Evolutionary conservation across 1,139 yeast species (phyloP).

Genomic region (Candida freyschussii): DNA sequence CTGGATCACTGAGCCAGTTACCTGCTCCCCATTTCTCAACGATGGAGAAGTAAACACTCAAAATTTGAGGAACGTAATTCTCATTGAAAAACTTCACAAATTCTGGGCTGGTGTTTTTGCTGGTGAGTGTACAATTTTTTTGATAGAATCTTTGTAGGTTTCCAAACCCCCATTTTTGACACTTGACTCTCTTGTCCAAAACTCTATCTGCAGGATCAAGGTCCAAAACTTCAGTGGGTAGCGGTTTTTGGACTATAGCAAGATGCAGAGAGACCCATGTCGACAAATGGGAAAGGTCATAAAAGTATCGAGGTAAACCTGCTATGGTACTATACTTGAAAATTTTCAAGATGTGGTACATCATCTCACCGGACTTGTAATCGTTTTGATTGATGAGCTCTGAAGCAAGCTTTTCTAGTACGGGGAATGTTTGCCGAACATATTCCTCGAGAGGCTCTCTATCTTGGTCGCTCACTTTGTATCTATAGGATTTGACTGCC

Average conservation of each 20-base stretch:
- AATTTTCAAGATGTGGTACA: slow-evolving; percentile 57
- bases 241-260: slow-evolving; percentile 49
- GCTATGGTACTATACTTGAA: slow-evolving; percentile 60
- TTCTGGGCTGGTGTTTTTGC: slow-evolving; percentile 35
- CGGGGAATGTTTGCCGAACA: slow-evolving; percentile 48
- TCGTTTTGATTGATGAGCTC: slow-evolving; percentile 36
- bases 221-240: slow-evolving; percentile 51
- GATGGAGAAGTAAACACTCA: slow-evolving; percentile 53
- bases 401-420: slow-evolving; percentile 45
- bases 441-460: slow-evolving; percentile 44
- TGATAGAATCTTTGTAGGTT: slow-evolving; percentile 56
- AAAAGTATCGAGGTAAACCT: slow-evolving; percentile 53
- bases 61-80: slow-evolving; percentile 56
- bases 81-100: slow-evolving; percentile 45
- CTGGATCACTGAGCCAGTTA: slow-evolving; percentile 57
- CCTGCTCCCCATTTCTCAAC: slow-evolving; percentile 58
- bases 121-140: slow-evolving; percentile 45
- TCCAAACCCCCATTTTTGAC: slow-evolving; percentile 72
- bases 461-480: slow-evolving; percentile 52
- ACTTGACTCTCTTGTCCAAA: slow-evolving; percentile 48
- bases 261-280: slow-evolving; percentile 64
- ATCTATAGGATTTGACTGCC: slow-evolving; percentile 40
- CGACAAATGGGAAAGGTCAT: slow-evolving; percentile 45
- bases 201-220: slow-evolving; percentile 50
- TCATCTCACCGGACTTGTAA: slow-evolving; percentile 46